Base-by-base conservation (phyloP, 345 rosid genomes). In the Lepidium africanum region DNA sequence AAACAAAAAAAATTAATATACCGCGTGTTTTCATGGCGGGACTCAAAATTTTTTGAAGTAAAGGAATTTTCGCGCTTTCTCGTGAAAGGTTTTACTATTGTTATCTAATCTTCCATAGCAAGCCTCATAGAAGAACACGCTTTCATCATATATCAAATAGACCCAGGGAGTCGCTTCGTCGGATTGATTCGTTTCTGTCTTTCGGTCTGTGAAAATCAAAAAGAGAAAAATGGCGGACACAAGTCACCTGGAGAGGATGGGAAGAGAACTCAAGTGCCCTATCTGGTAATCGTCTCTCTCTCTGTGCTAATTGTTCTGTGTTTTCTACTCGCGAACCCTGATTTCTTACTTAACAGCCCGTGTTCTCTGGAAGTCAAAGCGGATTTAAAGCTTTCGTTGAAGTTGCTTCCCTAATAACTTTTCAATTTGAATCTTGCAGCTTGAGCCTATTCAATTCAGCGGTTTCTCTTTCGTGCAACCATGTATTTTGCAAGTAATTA, bases 211-310 rank as follows among this genome's bases (percentile, higher is more conserved):
- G 59, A 48, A 72, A 23, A 73, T 59, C 67, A 25, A 51, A 30
- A 73, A 36, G 63, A 61, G 56, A 62, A 51, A 30, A 40, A 91
- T 94, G 99, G 91, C 67, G 57, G 95, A 87, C 62, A 76, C 71
- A 41, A 76, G 51, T 59, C 86, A 88, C 52, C 80, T 94, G 37
- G 96, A 91, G 85, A 91, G 66, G 77, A 84, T 94, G 99, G 96
- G 97, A 73, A 77, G 90, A 70, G 99, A 90, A 76, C 89, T 91
- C 80, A 87, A 91, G 73, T 94, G 97, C 77, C 97, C 99, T 2
- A 87, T 90, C 71, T 88, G 97, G 99, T 93, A 83, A 57, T 10
- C 9, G 43, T 57, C 1, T 57, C 13, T 3, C 21, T 25, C 55
- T 21, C 55, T 21, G 0, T 47, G 8, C 23, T 47, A 5, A 2